Evolutionary conservation across 2,329 filamentous ascomycete species (phyloP).

Genomic region (Sporothrix brunneoviolacea): DNA sequence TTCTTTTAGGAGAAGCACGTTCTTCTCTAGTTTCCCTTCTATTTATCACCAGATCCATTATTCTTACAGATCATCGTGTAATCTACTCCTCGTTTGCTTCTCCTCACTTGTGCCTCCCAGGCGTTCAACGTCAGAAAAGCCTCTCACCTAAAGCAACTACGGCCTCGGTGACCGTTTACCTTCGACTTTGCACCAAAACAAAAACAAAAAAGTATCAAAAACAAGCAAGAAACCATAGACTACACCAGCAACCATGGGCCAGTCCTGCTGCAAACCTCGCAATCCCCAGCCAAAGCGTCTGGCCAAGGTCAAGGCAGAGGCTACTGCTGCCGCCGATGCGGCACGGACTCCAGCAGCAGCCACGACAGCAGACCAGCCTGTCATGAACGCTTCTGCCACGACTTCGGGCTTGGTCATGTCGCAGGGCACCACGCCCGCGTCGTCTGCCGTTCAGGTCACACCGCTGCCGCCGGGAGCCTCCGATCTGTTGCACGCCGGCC

Average conservation of each 20-base stretch:
- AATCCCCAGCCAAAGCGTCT: not conserved
- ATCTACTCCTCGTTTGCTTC: not conserved
- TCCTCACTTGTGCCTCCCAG: not conserved
- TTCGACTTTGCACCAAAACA: not conserved
- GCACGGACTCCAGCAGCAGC: not conserved
- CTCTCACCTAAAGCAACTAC: not conserved
- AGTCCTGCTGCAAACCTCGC: not conserved
- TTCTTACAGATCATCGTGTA: not conserved
- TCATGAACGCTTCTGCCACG: no score
- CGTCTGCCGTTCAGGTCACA: not conserved
- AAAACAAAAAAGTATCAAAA: not conserved
- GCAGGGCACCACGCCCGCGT: no score
- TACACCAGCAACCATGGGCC: not conserved
- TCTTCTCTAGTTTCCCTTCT: no score
- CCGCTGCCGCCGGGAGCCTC: not conserved
- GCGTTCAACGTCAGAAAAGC: not conserved
- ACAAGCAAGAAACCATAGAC: not conserved
- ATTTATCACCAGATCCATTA: not conserved
- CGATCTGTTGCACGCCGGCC: not conserved
- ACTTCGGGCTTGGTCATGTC: no score
- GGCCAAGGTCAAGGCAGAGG: constrained; percentile 1
- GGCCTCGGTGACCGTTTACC: not conserved
- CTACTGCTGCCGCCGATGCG: not conserved
- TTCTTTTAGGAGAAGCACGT: no score
- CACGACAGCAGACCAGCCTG: no score